These are phyloP conservation scores for Melanogaster broomeanus DNA, from an alignment of 768 basidiomycete genomes.

Conservation along the genomic window DNA sequence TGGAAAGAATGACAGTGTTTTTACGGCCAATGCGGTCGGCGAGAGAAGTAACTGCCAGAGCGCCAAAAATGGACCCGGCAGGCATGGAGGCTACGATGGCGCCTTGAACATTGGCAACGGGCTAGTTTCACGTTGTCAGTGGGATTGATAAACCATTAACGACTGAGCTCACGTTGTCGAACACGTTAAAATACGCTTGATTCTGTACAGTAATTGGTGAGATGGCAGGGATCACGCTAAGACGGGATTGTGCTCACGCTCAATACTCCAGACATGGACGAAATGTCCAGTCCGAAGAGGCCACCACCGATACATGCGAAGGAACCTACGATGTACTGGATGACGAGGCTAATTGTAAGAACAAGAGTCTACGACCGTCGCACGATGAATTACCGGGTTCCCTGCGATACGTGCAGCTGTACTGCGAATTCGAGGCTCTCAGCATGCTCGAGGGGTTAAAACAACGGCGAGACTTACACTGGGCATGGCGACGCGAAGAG, in stretches of 20 bases:
- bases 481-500: conserved; percentile 19
- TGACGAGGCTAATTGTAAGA: conserved; percentile 5
- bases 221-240: background rate
- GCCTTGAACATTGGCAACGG: conserved; percentile 58
- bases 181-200: conserved; percentile 24
- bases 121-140: conserved; percentile 31
- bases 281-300: conserved; percentile 80
- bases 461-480: conserved; percentile 16
- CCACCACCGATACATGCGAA: conserved; percentile 84
- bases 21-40: conserved; percentile 70
- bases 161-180: conserved; percentile 21
- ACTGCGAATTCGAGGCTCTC: conserved; percentile 34
- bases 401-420: conserved; percentile 55
- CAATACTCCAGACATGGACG: conserved; percentile 79
- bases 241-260: conserved; percentile 37
- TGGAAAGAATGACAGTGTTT: conserved; percentile 64
- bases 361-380: background rate
- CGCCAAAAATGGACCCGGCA: conserved; percentile 65
- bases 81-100: conserved; percentile 82
- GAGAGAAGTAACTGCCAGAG: conserved; percentile 60
- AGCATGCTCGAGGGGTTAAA: background rate
- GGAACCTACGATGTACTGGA: conserved; percentile 74
- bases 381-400: conserved; percentile 47
- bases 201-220: conserved; percentile 19
- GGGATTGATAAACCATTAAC: background rate